These are phyloP conservation scores for Fusarium sp. DNA, from an alignment of 2,329 filamentous ascomycete species.

Conservation along the genomic window DNA sequence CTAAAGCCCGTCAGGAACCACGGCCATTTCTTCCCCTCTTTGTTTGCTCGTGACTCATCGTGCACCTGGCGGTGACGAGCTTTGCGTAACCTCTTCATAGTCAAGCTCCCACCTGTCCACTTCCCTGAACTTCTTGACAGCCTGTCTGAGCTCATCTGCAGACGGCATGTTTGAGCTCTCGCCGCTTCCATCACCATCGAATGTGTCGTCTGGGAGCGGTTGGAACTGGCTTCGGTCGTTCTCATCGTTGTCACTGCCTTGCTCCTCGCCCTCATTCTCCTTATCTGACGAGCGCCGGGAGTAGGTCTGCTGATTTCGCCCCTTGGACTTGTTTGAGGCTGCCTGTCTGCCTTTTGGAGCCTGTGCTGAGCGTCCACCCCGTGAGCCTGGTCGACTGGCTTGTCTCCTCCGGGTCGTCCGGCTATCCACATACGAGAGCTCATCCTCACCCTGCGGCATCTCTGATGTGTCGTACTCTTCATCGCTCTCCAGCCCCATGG, in stretches of 20 bases:
- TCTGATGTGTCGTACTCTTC: slow-evolving; percentile 62
- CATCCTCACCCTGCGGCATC: slow-evolving; percentile 66
- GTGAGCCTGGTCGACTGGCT: slow-evolving; percentile 45
- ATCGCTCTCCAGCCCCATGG: slow-evolving; percentile 57
- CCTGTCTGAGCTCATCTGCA: slow-evolving; percentile 67
- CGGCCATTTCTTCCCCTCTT: not conserved
- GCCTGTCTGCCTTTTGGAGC: slow-evolving; percentile 42
- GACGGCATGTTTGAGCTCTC: slow-evolving; percentile 53
- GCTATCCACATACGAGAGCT: slow-evolving; percentile 61
- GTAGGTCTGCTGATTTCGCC: slow-evolving; percentile 59
- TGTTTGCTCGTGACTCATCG: slow-evolving; percentile 49
- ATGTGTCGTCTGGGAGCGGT: slow-evolving; percentile 60
- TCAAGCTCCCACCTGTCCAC: slow-evolving; percentile 77
- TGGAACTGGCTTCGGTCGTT: slow-evolving; percentile 55
- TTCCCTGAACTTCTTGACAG: slow-evolving; percentile 73
- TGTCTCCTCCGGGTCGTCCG: slow-evolving; percentile 50
- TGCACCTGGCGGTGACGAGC: slow-evolving; percentile 64
- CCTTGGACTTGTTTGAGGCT: slow-evolving; percentile 33
- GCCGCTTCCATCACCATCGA: slow-evolving; percentile 46
- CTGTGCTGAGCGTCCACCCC: slow-evolving; percentile 39
- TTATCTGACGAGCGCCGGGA: slow-evolving; percentile 66
- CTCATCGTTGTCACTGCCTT: slow-evolving; percentile 48
- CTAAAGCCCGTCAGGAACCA: not conserved
- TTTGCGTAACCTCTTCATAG: slow-evolving; percentile 72
- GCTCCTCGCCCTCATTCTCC: slow-evolving; percentile 59